These are phyloP conservation scores for Mortierella sp. DNA, from an alignment of 371 early-diverging fungal genomes.

Conservation along the genomic window DNA sequence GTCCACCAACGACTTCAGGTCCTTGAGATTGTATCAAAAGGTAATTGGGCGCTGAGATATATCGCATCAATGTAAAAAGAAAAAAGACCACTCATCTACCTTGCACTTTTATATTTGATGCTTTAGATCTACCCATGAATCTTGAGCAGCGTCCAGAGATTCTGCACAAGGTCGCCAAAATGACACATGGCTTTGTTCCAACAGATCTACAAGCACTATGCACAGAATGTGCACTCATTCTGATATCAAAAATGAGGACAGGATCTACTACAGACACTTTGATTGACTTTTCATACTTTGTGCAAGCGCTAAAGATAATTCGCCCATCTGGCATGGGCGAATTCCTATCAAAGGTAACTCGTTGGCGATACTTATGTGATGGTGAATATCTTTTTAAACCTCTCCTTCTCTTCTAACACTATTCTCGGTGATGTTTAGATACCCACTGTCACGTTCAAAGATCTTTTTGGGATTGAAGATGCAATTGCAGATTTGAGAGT, in stretches of 20 bases:
- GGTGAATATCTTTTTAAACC: not conserved
- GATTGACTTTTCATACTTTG: constrained; percentile 58
- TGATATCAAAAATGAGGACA: constrained; percentile 56
- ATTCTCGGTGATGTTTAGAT: constrained; percentile 51
- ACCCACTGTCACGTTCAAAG: constrained; percentile 69
- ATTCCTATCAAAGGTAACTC: constrained; percentile 63
- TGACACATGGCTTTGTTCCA: constrained; percentile 94
- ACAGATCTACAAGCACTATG: constrained; percentile 81
- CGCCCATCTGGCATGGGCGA: constrained; percentile 74
- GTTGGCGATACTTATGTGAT: not conserved
- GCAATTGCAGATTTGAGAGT: constrained; percentile 72
- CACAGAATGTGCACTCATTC: constrained; percentile 62
- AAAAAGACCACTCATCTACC: not conserved
- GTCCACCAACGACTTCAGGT: constrained; percentile 62
- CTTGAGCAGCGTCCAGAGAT: constrained; percentile 60
- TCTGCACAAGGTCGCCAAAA: constrained; percentile 86
- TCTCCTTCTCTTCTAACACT: not conserved
- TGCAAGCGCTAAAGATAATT: constrained; percentile 59
- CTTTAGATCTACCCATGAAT: constrained; percentile 68
- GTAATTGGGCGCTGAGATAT: constrained; percentile 41
- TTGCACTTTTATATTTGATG: not conserved
- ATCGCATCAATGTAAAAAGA: not conserved
- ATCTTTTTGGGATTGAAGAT: constrained; percentile 76
- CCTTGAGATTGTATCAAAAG: constrained; percentile 62
- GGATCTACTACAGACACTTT: not conserved